Evolutionary conservation across 768 basidiomycete species (phyloP), one percentile per base, ranked within the genome.

Genomic region (Mrakia gelida): DNA sequence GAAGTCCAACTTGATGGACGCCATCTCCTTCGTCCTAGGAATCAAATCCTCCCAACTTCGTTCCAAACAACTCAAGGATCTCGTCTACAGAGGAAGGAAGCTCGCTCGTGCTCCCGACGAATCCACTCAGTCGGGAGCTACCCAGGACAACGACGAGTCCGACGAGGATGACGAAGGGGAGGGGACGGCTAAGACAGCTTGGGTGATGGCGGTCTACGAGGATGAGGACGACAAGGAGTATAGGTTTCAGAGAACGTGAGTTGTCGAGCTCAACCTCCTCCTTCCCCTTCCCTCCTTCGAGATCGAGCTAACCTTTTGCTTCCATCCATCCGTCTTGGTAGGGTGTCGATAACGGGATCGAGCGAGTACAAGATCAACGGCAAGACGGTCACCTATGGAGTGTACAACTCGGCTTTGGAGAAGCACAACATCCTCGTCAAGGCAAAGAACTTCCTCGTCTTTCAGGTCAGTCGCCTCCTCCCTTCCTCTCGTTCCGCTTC

Each of bases 1-100:
- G 79, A 98, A 99, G 84, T 96, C 94, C 15, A 99, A 99, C 84
- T 89, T 98, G 76, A 98, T 98, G 97, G 97, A 99, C 83, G 97
- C 97, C 73, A 98, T 99, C 80, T 98, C 97, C 5, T 98, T 99
- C 83, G 97, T 98, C 13, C 90, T 99, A 9, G 97, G 97, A 43
- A 92, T 98, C 41, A 94, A 95, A 86, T 95, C 93, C 79, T 92
- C 91, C 2, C 94, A 97, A 80, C 88, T 99, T 49, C 89, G 96
- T 67, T 94, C 92, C 82, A 93, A 93, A 65, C 95, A 98, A 81
- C 87, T 98, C 34, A 95, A 93, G 82, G 97, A 98, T 84, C 88
- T 99, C 61, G 93, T 99, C 7, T 98, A 98, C 84, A 92, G 97
- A 28, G 95, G 94, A n/a, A 85, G 91, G 54, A 83, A 84, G 79